A percentile compares a stretch with the other conserved stretches of the same genome.
phyloP scores from a whole-genome alignment of 495 filamentous ascomycete species.

The Entonaema liquescens region DNA sequence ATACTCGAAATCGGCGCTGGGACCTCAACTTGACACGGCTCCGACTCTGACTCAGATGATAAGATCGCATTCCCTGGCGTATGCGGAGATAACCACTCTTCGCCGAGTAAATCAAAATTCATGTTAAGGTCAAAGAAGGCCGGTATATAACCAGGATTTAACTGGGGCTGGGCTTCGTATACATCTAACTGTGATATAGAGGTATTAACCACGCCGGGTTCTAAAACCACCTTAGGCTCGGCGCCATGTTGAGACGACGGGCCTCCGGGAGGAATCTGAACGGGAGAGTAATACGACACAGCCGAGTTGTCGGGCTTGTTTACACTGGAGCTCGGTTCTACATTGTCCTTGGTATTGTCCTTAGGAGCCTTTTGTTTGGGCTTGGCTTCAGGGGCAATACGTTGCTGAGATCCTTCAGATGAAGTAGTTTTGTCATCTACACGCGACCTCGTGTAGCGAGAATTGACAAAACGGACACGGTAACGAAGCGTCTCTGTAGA shows the following conservation, averaged over 20 bases:
- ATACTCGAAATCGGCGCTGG: background rate
- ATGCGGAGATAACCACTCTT: constrained; percentile 22
- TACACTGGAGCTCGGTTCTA: background rate
- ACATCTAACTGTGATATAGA: constrained; percentile 9
- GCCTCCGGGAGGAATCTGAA: constrained; percentile 4
- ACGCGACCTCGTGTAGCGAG: constrained; percentile 22
- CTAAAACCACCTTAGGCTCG: constrained; percentile 9
- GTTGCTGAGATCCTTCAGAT: background rate
- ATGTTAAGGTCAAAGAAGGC: constrained; percentile 35
- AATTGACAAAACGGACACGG: constrained; percentile 33
- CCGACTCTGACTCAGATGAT: constrained; percentile 8
- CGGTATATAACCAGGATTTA: constrained; percentile 17
- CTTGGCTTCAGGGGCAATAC: background rate
- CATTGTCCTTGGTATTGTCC: constrained; percentile 7
- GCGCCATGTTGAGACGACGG: constrained; percentile 5
- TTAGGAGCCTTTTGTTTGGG: background rate
- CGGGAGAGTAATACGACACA: constrained; percentile 9
- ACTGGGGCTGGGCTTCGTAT: constrained; percentile 5
- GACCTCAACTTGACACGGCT: constrained; percentile 2
- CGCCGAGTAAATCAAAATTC: constrained; percentile 27
- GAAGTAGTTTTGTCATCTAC: constrained; percentile 19
- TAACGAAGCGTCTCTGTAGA: constrained; percentile 24
- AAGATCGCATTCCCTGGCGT: constrained; percentile 14
- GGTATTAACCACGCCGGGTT: background rate
- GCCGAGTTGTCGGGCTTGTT: background rate